These are phyloP conservation scores for Starmerella asiatica DNA, from an alignment of 805 yeast species.

Conservation along the genomic window DNA sequence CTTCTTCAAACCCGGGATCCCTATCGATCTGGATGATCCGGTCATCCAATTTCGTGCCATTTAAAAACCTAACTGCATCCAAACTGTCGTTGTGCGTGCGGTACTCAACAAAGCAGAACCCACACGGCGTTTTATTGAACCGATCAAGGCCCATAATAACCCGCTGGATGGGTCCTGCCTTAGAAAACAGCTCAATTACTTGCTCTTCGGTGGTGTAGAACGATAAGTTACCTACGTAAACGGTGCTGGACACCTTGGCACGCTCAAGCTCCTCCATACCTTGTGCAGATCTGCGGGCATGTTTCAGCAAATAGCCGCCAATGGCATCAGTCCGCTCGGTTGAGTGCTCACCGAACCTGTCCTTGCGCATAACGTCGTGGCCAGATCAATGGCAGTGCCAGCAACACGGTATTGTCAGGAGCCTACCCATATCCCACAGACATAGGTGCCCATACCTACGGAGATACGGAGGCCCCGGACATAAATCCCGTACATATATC, in stretches of 20 bases:
- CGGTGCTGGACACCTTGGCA: slow-evolving; percentile 55
- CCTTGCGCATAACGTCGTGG: slow-evolving; percentile 2
- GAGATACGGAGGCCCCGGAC: too few relatives aligned
- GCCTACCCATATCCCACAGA: background rate
- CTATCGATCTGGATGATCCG: slow-evolving; percentile 71
- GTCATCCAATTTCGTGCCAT: slow-evolving; percentile 74
- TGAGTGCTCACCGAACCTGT: slow-evolving; percentile 23
- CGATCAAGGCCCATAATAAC: slow-evolving; percentile 93
- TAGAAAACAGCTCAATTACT: slow-evolving; percentile 70
- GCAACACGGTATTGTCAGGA: too few relatives aligned
- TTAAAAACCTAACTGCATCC: slow-evolving; percentile 68
- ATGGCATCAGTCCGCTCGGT: slow-evolving; percentile 29
- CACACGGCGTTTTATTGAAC: slow-evolving; percentile 84
- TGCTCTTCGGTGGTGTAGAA: slow-evolving; percentile 93
- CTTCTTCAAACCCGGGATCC: slow-evolving; percentile 93
- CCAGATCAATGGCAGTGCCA: too few relatives aligned
- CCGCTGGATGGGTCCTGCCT: slow-evolving; percentile 56
- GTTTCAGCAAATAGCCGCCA: slow-evolving; percentile 26
- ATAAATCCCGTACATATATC: too few relatives aligned
- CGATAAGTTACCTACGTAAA: slow-evolving; percentile 83
- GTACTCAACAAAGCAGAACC: slow-evolving; percentile 86
- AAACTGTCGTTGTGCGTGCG: slow-evolving; percentile 55
- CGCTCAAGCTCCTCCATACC: slow-evolving; percentile 45
- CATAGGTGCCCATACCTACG: background rate
- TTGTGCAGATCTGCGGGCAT: slow-evolving; percentile 25